Evolutionary conservation across 2,329 filamentous ascomycete genomes (phyloP).

Genomic region (Neocatenulostroma microsporum): DNA sequence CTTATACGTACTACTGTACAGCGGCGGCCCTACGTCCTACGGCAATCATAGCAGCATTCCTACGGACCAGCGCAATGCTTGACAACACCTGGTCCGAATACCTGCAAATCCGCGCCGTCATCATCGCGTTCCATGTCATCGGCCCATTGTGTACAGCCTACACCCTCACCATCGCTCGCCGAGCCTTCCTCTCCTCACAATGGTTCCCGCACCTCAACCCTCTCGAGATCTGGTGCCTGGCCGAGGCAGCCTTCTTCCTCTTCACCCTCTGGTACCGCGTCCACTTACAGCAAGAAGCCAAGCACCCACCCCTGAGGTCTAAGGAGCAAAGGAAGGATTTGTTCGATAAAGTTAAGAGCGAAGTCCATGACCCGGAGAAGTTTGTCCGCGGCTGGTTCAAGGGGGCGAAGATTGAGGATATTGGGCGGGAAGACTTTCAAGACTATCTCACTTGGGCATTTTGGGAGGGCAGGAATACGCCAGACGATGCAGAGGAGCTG

Average conservation of each 20-base stretch:
- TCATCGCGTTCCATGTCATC: conserved; percentile 11
- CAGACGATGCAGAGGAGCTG: conserved; percentile 51
- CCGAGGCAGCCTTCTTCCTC: conserved; percentile 51
- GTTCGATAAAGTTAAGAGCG: conserved; percentile 50
- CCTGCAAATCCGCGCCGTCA: conserved; percentile 11
- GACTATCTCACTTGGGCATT: conserved; percentile 54
- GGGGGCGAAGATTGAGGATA: conserved; percentile 52
- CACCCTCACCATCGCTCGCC: conserved; percentile 1
- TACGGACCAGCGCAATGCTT: conserved; percentile 7
- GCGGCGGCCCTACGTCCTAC: too few species aligned
- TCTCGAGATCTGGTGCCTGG: conserved; percentile 36
- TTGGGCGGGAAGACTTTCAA: conserved; percentile 51
- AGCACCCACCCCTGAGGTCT: conserved; percentile 51
- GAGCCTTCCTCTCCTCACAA: conserved; percentile 4
- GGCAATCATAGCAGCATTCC: too few species aligned
- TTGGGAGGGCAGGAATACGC: conserved; percentile 53
- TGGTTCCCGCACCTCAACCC: not conserved
- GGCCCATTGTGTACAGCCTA: conserved; percentile 12
- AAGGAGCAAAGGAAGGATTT: conserved; percentile 46
- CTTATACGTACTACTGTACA: too few species aligned
- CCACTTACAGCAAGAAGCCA: conserved; percentile 58
- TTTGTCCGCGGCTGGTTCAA: conserved; percentile 61
- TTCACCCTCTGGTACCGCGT: conserved; percentile 49
- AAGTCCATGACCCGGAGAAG: conserved; percentile 47
- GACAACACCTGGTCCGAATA: conserved; percentile 9